Conservation (phyloP, 2,329 filamentous ascomycete species). For the Moelleriella libera region DNA sequence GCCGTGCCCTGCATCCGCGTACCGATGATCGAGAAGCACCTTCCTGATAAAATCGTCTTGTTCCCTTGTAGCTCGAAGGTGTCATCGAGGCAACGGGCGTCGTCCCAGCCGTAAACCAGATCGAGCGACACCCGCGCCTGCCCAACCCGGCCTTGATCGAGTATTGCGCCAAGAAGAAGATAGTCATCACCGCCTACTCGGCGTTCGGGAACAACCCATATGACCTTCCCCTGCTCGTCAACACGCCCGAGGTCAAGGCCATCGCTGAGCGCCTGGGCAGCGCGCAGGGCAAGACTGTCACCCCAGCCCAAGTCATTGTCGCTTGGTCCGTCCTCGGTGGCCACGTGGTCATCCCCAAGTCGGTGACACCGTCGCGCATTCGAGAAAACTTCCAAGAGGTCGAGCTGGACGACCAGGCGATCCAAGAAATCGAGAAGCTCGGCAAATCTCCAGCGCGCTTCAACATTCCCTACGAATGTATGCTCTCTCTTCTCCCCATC, state of each 20-base stretch:
- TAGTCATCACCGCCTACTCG: constrained; percentile 54
- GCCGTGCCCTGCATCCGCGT: constrained; percentile 1
- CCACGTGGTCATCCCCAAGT: constrained; percentile 64
- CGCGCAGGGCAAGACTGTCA: constrained; percentile 21
- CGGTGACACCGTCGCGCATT: constrained; percentile 53
- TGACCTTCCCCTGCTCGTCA: constrained; percentile 37
- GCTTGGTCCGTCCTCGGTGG: constrained; percentile 45
- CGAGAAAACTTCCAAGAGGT: constrained; percentile 56
- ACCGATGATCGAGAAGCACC: too few relatives aligned
- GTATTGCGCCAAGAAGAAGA: constrained; percentile 47
- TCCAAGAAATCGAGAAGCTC: constrained; percentile 46
- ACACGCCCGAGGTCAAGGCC: constrained; percentile 39
- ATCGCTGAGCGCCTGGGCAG: constrained; percentile 32
- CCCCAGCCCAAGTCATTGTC: constrained; percentile 32
- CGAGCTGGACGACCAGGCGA: constrained; percentile 43
- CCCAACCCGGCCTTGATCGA: constrained; percentile 40
- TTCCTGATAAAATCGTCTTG: too few relatives aligned
- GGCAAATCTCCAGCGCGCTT: constrained; percentile 34
- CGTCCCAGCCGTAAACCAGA: constrained; percentile 49
- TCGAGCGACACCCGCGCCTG: constrained; percentile 54
- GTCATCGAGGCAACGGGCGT: constrained; percentile 43
- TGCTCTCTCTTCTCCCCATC: constrained; percentile 8
- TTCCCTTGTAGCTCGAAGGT: constrained; percentile 27
- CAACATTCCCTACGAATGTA: constrained; percentile 29
- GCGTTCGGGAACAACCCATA: constrained; percentile 33